phyloP scores from a whole-genome alignment of 345 rosid species.

The Syzygium aromaticum region DNA sequence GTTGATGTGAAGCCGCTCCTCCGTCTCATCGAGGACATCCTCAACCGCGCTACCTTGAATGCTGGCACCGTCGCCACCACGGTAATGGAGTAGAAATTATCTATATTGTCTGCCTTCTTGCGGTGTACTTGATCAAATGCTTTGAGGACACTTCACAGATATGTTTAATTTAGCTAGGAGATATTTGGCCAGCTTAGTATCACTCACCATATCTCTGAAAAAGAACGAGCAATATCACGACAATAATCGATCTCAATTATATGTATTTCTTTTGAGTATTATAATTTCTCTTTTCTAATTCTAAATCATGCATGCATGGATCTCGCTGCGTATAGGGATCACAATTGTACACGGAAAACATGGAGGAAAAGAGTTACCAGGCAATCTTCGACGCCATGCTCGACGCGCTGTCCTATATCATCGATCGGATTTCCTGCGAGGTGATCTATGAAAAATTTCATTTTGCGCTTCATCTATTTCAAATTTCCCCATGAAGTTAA shows the following conservation, averaged over 20 bases:
- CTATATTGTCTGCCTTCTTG: neutral
- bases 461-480: neutral
- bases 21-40: constrained; percentile 57
- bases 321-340: neutral
- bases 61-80: constrained; percentile 26
- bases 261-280: neutral
- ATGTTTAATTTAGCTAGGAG: neutral
- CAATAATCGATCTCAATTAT: neutral
- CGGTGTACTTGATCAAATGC: neutral
- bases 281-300: neutral
- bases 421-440: constrained; percentile 65
- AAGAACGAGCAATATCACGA: neutral
- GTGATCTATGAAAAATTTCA: constrained; percentile 4
- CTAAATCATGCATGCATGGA: neutral
- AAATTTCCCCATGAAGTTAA: neutral
- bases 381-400: constrained; percentile 10
- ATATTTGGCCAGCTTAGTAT: neutral
- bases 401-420: constrained; percentile 39
- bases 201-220: neutral
- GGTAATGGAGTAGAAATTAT: neutral
- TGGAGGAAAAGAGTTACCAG: constrained; percentile 33
- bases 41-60: constrained; percentile 35
- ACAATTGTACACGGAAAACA: neutral
- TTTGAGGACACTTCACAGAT: neutral
- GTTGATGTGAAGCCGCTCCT: constrained; percentile 59